Base-by-base conservation (phyloP, 2,329 filamentous ascomycete genomes). In the Sarocladiaceae sp. region DNA sequence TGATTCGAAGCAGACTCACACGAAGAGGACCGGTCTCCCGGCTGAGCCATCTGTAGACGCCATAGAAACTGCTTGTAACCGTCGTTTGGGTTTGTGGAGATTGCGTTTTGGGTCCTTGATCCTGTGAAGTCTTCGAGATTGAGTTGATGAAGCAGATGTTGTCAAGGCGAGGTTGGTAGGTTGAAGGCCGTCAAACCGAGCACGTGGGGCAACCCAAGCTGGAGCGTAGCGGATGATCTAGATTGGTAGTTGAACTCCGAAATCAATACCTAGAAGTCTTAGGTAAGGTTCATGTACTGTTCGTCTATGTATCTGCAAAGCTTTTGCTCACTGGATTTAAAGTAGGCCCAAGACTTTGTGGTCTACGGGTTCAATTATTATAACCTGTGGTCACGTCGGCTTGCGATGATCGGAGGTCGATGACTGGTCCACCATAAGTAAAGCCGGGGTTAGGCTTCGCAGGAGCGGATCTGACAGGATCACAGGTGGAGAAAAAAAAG, bases 21-120 rank as follows among this genome's bases (percentile, higher is more conserved):
- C 70, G 58, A 70, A 70, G 26, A 70, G 52, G 9, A 70, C 66
- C 43, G 65, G 64, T 49, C 65, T 69, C 37, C 50, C 48, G 44
- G 57, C 31, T 11, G 37, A 27, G 13, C 37, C 21, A 24, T 29
- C 29, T 10, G 23, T 10, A n/a, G 18, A 5, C 10, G 37, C 37
- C 37, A 41, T 29, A 27, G 21, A 11, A 18, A 4, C 11, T 29
- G 6, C 23, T 10, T 21, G 4, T 12, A 11, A 19, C 19, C 6
- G 26, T 41, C 9, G 13, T 29, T 16, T 27, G 11, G 6, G n/a
- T 13, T 4, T 4, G 7, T 29, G 26, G 13, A 7, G 26, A 9
- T 7, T 29, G 26, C 13, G 7, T 9, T 29, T 29, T 29, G 16
- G 5, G 33, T 19, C 4, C 10, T 19, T 6, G 33, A 35, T 11